Evolutionary conservation across 768 basidiomycete species (phyloP).

Genomic region (Hericium alpestre): DNA sequence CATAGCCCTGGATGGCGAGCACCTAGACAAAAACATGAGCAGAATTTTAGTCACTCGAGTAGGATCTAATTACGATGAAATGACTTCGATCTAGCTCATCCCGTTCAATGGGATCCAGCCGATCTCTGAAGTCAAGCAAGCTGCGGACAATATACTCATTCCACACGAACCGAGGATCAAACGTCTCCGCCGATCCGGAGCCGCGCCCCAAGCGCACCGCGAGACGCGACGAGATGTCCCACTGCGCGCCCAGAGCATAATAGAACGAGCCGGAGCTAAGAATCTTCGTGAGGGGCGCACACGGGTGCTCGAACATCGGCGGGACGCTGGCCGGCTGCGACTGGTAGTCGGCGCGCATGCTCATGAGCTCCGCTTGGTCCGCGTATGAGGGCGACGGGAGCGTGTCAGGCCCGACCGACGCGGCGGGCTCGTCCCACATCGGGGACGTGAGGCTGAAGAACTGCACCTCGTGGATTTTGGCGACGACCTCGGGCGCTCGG

Average conservation of each 20-base stretch:
- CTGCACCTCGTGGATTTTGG: conserved; percentile 77
- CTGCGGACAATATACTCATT: conserved; percentile 85
- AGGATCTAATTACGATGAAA: conserved; percentile 49
- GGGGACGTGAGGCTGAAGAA: conserved; percentile 83
- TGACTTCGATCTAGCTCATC: conserved; percentile 72
- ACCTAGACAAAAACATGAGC: conserved; percentile 36
- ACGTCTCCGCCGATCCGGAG: conserved; percentile 43
- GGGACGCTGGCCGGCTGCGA: conserved; percentile 24
- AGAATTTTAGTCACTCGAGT: background rate
- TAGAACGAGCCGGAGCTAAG: conserved; percentile 90
- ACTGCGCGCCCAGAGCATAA: conserved; percentile 69
- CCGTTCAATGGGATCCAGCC: conserved; percentile 59
- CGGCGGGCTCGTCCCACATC: conserved; percentile 68
- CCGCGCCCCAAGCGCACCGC: conserved; percentile 54
- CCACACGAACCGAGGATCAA: conserved; percentile 88
- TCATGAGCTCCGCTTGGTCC: conserved; percentile 40
- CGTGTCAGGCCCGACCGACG: conserved; percentile 33
- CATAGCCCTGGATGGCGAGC: conserved; percentile 89
- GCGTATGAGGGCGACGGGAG: conserved; percentile 41
- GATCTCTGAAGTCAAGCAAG: conserved; percentile 77
- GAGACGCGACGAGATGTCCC: conserved; percentile 86
- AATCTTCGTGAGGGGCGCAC: conserved; percentile 80
- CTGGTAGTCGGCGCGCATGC: conserved; percentile 34
- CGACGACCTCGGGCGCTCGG: conserved; percentile 52
- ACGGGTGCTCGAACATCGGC: conserved; percentile 81